Conservation (phyloP, 768 basidiomycete genomes). For the Trametes coccinea region DNA sequence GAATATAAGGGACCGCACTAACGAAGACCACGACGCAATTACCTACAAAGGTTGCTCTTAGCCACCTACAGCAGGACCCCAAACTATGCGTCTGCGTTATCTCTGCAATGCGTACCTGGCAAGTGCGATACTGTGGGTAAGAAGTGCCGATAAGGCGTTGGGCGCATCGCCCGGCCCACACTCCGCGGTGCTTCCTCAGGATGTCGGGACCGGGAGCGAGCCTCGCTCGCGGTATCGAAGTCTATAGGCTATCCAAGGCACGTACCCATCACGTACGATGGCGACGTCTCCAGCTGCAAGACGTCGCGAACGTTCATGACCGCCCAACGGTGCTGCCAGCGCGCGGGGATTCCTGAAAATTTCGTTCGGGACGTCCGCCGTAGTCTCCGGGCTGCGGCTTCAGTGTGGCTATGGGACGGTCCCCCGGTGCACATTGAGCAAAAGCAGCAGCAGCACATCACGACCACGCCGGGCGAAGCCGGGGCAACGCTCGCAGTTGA, state of each 20-base stretch:
- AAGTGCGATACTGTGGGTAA: background rate
- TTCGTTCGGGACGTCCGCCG: constrained; percentile 6
- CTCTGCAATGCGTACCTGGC: constrained; percentile 1
- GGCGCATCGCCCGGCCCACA: constrained; percentile 12
- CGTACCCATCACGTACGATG: constrained; percentile 19
- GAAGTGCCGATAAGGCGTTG: background rate
- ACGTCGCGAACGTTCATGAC: background rate
- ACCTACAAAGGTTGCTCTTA: background rate
- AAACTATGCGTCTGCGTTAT: background rate
- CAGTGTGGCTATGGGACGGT: too few relatives aligned
- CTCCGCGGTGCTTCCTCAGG: constrained; percentile 12
- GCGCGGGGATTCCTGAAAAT: constrained; percentile 4
- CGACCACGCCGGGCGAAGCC: background rate
- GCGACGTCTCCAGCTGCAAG: background rate
- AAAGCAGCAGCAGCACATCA: background rate
- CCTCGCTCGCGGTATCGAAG: constrained; percentile 4
- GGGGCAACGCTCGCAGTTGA: too few relatives aligned
- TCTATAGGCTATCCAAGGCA: constrained; percentile 8
- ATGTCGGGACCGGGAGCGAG: constrained; percentile 1
- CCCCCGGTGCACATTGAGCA: background rate
- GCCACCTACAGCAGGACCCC: background rate
- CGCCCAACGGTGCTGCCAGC: background rate
- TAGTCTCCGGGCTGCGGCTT: background rate
- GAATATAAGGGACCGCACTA: background rate
- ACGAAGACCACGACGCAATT: background rate